These are phyloP conservation scores for Chaetoceros muelleri DNA, from an alignment of 108 stramenopile genomes.

Conservation along the genomic window DNA sequence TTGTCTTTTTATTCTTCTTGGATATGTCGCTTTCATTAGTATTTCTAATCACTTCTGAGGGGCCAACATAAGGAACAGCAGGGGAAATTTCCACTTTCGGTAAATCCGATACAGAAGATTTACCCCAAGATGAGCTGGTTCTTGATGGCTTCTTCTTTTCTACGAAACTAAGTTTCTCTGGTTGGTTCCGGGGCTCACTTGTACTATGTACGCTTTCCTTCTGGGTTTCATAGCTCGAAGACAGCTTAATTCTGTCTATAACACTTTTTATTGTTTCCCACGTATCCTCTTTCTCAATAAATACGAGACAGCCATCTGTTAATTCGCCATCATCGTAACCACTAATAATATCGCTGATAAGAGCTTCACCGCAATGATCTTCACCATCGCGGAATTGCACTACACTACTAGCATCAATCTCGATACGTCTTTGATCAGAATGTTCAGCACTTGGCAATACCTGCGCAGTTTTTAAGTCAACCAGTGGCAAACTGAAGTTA, in stretches of 20 bases:
- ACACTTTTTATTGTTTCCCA: conserved; percentile 40
- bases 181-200: not conserved
- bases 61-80: not conserved
- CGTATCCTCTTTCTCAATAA: conserved; percentile 22
- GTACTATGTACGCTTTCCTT: not conserved
- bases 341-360: conserved; percentile 47
- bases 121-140: conserved; percentile 52
- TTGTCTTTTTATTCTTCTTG: conserved; percentile 20
- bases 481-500: not conserved
- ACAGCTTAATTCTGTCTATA: conserved; percentile 1
- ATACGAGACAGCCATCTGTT: conserved; percentile 41
- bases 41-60: not conserved
- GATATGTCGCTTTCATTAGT: conserved; percentile 1
- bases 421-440: not conserved
- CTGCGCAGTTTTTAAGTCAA: too few species aligned
- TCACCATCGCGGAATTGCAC: conserved; percentile 55
- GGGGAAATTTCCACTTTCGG: conserved; percentile 2
- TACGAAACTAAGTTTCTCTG: not conserved
- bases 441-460: not conserved
- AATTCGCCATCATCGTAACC: conserved; percentile 72
- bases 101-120: conserved; percentile 28
- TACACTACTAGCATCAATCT: not conserved
- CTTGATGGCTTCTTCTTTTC: conserved; percentile 71
- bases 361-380: conserved; percentile 56
- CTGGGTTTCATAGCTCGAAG: not conserved